These are phyloP conservation scores for Rutstroemia sp. DNA, from an alignment of 2,329 filamentous ascomycete species.

Conservation along the genomic window DNA sequence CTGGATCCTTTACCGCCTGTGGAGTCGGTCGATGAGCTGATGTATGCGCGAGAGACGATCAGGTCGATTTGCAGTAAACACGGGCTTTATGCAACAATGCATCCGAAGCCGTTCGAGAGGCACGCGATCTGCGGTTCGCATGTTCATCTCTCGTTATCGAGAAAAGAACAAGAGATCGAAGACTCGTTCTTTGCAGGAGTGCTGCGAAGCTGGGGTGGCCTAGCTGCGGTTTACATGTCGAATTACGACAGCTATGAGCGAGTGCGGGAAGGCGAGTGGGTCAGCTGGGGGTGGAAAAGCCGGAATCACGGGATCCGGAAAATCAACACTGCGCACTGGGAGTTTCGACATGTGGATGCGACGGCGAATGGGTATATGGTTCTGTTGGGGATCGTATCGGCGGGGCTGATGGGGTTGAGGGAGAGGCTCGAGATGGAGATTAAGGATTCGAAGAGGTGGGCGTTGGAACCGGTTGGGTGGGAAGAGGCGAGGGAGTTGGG, in stretches of 20 bases:
- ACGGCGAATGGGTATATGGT: slow-evolving; percentile 72
- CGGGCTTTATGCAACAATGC: slow-evolving; percentile 60
- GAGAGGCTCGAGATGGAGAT: slow-evolving; percentile 35
- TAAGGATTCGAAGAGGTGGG: slow-evolving; percentile 46
- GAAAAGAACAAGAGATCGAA: background rate
- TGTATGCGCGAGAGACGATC: slow-evolving; percentile 64
- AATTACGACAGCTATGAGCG: slow-evolving; percentile 46
- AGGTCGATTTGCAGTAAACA: slow-evolving; percentile 53
- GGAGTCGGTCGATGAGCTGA: slow-evolving; percentile 60
- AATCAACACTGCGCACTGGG: slow-evolving; percentile 61
- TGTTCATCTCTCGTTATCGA: background rate
- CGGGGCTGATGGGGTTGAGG: slow-evolving; percentile 49
- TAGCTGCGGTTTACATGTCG: slow-evolving; percentile 42
- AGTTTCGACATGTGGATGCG: slow-evolving; percentile 67
- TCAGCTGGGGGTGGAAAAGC: slow-evolving; percentile 75
- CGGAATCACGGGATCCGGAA: slow-evolving; percentile 66
- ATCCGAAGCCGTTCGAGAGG: slow-evolving; percentile 52
- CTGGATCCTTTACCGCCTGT: slow-evolving; percentile 55
- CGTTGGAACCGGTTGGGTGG: slow-evolving; percentile 37
- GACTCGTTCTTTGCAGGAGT: background rate
- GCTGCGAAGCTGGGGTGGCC: background rate
- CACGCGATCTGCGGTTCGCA: background rate
- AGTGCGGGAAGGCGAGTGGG: slow-evolving; percentile 60
- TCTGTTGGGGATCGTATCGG: slow-evolving; percentile 50
- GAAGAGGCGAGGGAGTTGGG: slow-evolving; percentile 41